A percentile compares a stretch with the other conserved stretches of the same genome.
These are phyloP conservation scores for Dianthus caryophyllus DNA, from an alignment of 148 eudicot species.

Conservation along the genomic window DNA sequence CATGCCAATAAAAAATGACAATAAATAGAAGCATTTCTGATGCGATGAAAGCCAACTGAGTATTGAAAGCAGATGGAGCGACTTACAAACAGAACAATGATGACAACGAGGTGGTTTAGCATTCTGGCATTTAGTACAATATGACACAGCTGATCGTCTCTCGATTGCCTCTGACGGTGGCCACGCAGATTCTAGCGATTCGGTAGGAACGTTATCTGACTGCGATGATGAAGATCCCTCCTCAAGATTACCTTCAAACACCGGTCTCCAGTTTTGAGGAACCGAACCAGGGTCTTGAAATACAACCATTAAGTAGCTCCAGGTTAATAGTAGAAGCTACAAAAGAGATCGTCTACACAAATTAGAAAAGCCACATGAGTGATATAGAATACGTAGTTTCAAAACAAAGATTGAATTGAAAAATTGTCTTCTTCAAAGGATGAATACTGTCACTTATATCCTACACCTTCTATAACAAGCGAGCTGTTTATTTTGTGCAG, in stretches of 20 bases:
- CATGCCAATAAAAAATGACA: background rate
- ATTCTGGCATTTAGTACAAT: slow-evolving; percentile 63
- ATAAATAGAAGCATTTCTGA: background rate
- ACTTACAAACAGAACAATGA: slow-evolving; percentile 94
- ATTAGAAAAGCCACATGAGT: slow-evolving; percentile 23
- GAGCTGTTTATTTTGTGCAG: background rate
- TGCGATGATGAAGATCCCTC: slow-evolving; percentile 43
- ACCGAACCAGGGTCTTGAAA: slow-evolving; percentile 84
- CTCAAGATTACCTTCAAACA: slow-evolving; percentile 43
- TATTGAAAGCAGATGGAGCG: slow-evolving; percentile 6
- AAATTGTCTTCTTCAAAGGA: no score
- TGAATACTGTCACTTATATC: background rate
- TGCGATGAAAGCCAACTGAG: background rate
- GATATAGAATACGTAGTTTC: background rate
- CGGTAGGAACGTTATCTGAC: slow-evolving; percentile 31
- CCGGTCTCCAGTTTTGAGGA: slow-evolving; percentile 76
- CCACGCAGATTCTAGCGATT: slow-evolving; percentile 31
- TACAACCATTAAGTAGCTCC: slow-evolving; percentile 92
- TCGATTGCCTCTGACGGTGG: slow-evolving; percentile 44
- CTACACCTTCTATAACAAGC: background rate
- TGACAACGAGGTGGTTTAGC: slow-evolving; percentile 95
- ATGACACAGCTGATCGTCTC: slow-evolving; percentile 39
- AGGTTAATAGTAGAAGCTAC: slow-evolving; percentile 74
- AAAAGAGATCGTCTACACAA: slow-evolving; percentile 29
- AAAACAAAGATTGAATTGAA: no score